Base-by-base conservation (phyloP, 441 rosid genomes). In the Corymbia citriodora region DNA sequence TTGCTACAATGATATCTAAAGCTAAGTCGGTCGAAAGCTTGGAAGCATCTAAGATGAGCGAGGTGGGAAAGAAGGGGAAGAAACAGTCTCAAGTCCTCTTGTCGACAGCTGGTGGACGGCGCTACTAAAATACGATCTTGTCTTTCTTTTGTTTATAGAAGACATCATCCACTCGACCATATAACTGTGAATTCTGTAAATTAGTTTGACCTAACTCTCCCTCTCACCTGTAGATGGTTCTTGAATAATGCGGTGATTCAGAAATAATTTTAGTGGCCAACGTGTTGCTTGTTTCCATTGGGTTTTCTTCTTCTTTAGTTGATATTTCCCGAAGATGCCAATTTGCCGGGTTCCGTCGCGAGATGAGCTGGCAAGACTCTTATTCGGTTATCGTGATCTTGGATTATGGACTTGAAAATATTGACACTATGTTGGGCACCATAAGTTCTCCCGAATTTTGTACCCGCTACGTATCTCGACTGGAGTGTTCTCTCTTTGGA, bases 1-100 rank as follows among this genome's bases (percentile, higher is more conserved):
- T 96, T 93, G 99, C 99, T 45, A 96, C 93, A 92, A 93, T 97
- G 88, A 96, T 95, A 74, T 93, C 98, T 8, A 93, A 95, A 91
- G 93, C 92, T 63, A 96, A 94, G 91, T 59, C 92, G 6, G 94
- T 27, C 82, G 98, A 90, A 63, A 93, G 88, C 90, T 59, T 87
- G 90, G 94, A 90, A 5, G 55, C 92, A 40, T 92, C 93, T 72
- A 94, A 92, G 93, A 54, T 53, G 82, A 96, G 61, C 61, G 88
- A 87, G 36, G 31, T 53, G 88, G 88, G 59, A 36, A 87, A 86
- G 59, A 86, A 86, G 59, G 88, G 88, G 36, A 86, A 86, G 88
- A 87, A 87, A 23, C 61, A 53, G 5, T 52, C 59, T 53, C 88
- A 49, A 31, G 88, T 87, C 57, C 88, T 87, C 61, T 16, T 87